Evolutionary conservation across 1,284 basidiomycete genomes (phyloP).

Genomic region (Kalmanozyma brasiliensis): DNA sequence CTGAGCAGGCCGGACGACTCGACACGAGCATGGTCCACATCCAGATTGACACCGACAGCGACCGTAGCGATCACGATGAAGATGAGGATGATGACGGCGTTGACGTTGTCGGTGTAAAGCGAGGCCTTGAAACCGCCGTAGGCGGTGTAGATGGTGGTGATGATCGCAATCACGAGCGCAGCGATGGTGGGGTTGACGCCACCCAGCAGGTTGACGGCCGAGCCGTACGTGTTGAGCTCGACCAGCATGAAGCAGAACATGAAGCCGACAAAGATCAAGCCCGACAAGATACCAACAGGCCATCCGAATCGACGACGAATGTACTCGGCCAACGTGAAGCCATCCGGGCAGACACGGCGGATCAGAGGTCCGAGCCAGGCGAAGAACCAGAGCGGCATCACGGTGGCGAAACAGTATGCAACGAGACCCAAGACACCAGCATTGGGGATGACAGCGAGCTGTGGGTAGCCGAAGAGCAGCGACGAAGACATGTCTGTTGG

Average conservation of each 20-base stretch:
- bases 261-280: constrained; percentile 65
- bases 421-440: constrained; percentile 63
- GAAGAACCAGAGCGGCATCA: constrained; percentile 65
- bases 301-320: constrained; percentile 65
- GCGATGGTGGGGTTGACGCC: constrained; percentile 62
- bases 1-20: constrained; percentile 57
- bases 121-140: constrained; percentile 68
- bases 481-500: constrained; percentile 66
- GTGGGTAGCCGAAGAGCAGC: constrained; percentile 66
- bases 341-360: constrained; percentile 63
- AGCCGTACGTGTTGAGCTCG: constrained; percentile 67
- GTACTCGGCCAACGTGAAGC: constrained; percentile 67
- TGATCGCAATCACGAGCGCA: constrained; percentile 64
- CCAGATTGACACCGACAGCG: constrained; percentile 62
- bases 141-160: constrained; percentile 66
- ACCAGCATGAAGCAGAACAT: constrained; percentile 68
- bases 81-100: constrained; percentile 64
- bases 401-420: constrained; percentile 64
- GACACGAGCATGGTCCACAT: constrained; percentile 56
- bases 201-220: constrained; percentile 55
- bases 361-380: constrained; percentile 66
- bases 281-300: constrained; percentile 64
- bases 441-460: constrained; percentile 65
- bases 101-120: constrained; percentile 68
- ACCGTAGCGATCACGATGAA: constrained; percentile 63